phyloP scores from a whole-genome alignment of 1,284 basidiomycete species.

The Ceratobasidium sp. region DNA sequence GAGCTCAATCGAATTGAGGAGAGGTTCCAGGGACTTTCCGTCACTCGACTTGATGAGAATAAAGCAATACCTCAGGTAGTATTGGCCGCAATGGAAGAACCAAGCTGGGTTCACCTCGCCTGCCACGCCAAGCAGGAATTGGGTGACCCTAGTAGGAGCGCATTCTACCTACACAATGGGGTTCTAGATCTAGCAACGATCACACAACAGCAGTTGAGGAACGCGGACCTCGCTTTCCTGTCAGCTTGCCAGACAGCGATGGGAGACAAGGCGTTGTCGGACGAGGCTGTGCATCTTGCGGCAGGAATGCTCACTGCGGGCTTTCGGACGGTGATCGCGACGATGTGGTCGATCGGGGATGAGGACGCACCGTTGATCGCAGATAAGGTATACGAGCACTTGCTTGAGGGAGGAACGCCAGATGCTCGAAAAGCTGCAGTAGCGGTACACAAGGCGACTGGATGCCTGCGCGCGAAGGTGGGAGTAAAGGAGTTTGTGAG shows the following conservation, averaged over 20 bases:
- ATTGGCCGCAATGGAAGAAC: background rate
- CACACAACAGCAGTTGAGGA: background rate
- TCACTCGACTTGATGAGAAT: background rate
- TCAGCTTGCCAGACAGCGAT: constrained; percentile 27
- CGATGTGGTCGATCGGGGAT: constrained; percentile 26
- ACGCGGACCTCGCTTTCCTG: constrained; percentile 18
- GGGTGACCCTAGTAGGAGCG: background rate
- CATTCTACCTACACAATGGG: background rate
- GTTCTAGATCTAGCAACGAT: background rate
- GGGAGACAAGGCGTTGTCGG: background rate
- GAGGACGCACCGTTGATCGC: constrained; percentile 14
- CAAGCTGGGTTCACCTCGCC: constrained; percentile 25
- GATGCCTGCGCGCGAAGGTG: background rate
- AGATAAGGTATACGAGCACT: background rate
- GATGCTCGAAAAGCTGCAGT: background rate
- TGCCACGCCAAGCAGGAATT: constrained; percentile 26
- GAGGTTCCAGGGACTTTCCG: too few relatives aligned
- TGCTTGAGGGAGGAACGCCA: background rate
- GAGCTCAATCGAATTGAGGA: background rate
- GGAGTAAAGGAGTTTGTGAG: background rate
- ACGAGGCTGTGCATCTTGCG: constrained; percentile 29
- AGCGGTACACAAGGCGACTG: background rate
- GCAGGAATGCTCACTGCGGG: constrained; percentile 7
- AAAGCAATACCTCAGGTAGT: background rate
- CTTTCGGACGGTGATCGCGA: constrained; percentile 4